Evolutionary conservation across 129 eudicot species (phyloP), one percentile per base, ranked within the genome.

Genomic region (Silybum marianum): DNA sequence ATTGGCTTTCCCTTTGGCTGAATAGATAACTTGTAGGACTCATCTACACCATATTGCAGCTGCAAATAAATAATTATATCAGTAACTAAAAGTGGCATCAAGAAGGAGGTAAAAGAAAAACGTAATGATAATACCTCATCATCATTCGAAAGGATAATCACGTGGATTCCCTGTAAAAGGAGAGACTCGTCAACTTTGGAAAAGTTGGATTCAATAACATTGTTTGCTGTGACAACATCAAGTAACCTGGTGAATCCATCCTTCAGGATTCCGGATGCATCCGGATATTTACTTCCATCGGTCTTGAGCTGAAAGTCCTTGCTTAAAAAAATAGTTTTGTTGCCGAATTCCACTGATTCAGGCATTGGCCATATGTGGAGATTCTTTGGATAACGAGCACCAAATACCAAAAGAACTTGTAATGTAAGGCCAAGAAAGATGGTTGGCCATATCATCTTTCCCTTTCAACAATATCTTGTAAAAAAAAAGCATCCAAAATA

Each of bases 291-390:
- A 88, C 91, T 92, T 67, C 93, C 93, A 12, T 74, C 85, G 24
- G 86, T 85, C 74, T 76, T 89, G 40, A 92, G 85, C 84, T 79
- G 85, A 68, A 95, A 95, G 12, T 89, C 91, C 75, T 85, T 88
- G 51, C 92, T 78, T 2, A 95, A 30, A 84, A 82, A 83, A 34
- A 91, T 86, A 34, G 39, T 85, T 48, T 70, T 69, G 23, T 79
- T 38, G 36, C 99, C 98, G 24, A 85, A 78, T 79, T 80, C 82
- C 13, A 84, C 91, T 8, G 91, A 84, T 80, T 78, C 77, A 25
- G 99, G 99, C 99, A 95, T 92, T 23, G 99, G 99, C 99, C 99
- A 95, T 95, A 95, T 85, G 67, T 92, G 78, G 77, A 95, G 84
- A 40, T 82, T 65, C 84, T 89, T 84, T 6, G 71, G 36, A 85